phyloP scores from a whole-genome alignment of 306 rosid species.

The Cucurbita pepo region DNA sequence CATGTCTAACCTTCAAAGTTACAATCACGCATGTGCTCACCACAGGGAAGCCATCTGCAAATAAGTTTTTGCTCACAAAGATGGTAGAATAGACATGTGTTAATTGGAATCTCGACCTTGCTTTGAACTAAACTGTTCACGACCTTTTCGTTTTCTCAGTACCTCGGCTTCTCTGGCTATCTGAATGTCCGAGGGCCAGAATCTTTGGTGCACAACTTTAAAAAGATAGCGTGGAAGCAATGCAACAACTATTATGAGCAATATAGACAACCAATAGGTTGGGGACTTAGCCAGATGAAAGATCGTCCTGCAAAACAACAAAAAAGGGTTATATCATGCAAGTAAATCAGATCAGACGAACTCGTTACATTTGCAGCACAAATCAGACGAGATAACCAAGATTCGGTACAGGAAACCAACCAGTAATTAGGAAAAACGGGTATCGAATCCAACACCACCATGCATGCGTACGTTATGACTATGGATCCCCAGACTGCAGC shows the following conservation, averaged over 20 bases:
- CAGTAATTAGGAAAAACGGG: conserved; percentile 81
- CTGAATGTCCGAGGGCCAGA: conserved; percentile 91
- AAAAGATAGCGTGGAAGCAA: conserved; percentile 76
- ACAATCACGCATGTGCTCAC: conserved; percentile 14
- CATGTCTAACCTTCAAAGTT: conserved; percentile 29
- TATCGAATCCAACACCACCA: conserved; percentile 76
- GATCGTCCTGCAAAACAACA: conserved; percentile 51
- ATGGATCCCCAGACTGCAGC: conserved; percentile 89
- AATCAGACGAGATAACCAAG: background rate
- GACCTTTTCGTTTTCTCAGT: conserved; percentile 15
- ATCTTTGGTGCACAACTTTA: conserved; percentile 49
- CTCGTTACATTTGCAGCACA: conserved; percentile 1
- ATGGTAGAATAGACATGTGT: conserved; percentile 9
- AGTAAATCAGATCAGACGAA: background rate
- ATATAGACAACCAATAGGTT: conserved; percentile 67
- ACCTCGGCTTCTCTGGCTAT: conserved; percentile 70
- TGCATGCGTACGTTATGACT: conserved; percentile 66
- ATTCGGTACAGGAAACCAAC: conserved; percentile 24
- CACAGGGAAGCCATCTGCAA: conserved; percentile 26
- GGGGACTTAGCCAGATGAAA: conserved; percentile 57
- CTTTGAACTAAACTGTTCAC: conserved; percentile 20
- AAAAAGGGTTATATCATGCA: background rate
- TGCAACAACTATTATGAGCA: conserved; percentile 56
- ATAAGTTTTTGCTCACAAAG: conserved; percentile 13
- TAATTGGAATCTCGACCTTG: conserved; percentile 38